Evolutionary conservation across 164 flowering plant genomes (phyloP), one percentile per base, ranked within the genome.

Genomic region (Warburgia ugandensis): DNA sequence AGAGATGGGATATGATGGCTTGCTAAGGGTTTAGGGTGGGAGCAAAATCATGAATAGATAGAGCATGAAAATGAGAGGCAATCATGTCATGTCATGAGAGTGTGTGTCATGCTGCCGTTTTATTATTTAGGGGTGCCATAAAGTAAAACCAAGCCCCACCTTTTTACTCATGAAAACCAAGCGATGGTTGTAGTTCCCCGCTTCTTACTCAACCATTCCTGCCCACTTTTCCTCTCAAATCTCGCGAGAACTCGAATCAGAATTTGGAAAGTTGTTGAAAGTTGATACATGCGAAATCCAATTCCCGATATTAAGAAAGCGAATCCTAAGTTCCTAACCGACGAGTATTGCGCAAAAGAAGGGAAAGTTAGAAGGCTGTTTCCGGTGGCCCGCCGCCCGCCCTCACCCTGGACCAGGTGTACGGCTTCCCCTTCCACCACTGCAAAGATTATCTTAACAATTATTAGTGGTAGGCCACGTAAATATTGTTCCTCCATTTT

Each of bases 261-360:
- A n/a, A n/a, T n/a, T n/a, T n/a, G n/a, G n/a, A n/a, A n/a, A n/a
- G n/a, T n/a, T n/a, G n/a, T n/a, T n/a, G n/a, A n/a, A n/a, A n/a
- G n/a, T n/a, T n/a, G n/a, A n/a, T n/a, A n/a, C n/a, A n/a, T n/a
- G n/a, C n/a, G n/a, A n/a, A n/a, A n/a, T n/a, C n/a, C n/a, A n/a
- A n/a, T n/a, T n/a, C n/a, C n/a, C n/a, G n/a, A n/a, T n/a, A n/a
- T n/a, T n/a, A 13, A 28, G 13, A 43, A 43, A 43, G 25, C 25
- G 46, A 43, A 43, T 43, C 62, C 62, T 32, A 58, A 41, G 62
- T 50, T 50, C 25, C 55, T 39, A 29, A 41, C 10, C 41, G 19
- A 37, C 10, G 11, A 51, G 6, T 51, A 16, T 13, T 37, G 28
- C 17, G 41, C 12, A 35, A 33, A 35, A 28, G 28, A 27, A 3